Conservation (phyloP, 2,329 filamentous ascomycete genomes). For the Byssochlamys sp. region DNA sequence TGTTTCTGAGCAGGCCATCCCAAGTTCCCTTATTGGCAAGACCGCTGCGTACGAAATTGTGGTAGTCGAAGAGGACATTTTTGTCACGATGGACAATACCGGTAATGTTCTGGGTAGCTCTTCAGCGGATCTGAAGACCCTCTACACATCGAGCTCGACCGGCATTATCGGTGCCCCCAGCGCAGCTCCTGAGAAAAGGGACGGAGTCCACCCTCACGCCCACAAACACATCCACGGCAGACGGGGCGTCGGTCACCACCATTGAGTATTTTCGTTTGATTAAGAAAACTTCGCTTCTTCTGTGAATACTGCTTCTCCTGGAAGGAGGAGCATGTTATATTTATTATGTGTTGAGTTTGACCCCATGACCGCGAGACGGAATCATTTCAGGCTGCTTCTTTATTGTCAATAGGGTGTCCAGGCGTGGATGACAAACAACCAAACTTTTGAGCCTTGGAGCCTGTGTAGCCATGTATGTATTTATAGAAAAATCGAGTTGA, state of each 20-base stretch:
- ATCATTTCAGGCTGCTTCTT: background rate
- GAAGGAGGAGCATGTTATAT: background rate
- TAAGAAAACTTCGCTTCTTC: background rate
- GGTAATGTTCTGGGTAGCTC: slow-evolving; percentile 17
- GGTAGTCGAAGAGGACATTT: slow-evolving; percentile 20
- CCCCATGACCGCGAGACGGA: background rate
- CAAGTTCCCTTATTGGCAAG: background rate
- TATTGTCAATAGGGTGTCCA: background rate
- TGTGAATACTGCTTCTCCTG: background rate
- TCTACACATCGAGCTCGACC: slow-evolving; percentile 13
- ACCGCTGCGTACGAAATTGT: slow-evolving; percentile 19
- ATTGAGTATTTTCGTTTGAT: background rate
- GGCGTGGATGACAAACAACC: no score
- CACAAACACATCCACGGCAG: slow-evolving; percentile 11
- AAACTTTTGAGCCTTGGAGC: no score
- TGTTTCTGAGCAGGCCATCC: background rate
- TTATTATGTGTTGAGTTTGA: background rate
- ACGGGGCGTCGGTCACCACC: slow-evolving; percentile 14
- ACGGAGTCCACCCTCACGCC: slow-evolving; percentile 8
- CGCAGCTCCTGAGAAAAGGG: slow-evolving; percentile 12
- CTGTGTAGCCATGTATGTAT: no score
- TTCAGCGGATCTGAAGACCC: slow-evolving; percentile 13
- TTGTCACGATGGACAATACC: slow-evolving; percentile 18
- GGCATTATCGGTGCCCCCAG: slow-evolving; percentile 11
- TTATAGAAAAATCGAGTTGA: no score